Conservation (phyloP, 495 filamentous ascomycete species). For the Neurospora sp. region DNA sequence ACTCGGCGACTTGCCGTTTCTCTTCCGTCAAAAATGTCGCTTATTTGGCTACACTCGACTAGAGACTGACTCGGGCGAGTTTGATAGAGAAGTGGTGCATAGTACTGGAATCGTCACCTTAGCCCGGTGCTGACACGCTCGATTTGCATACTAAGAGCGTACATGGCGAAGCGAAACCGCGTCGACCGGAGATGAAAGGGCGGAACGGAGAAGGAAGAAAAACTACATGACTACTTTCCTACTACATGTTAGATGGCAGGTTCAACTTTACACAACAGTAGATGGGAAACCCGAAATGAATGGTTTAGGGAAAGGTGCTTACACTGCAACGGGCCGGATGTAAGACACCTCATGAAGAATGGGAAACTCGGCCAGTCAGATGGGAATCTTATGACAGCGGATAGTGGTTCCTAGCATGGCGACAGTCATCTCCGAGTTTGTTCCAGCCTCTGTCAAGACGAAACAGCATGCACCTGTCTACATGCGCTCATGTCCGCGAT, state of each 20-base stretch:
- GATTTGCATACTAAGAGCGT: background rate
- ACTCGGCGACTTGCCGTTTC: background rate
- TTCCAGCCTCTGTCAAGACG: background rate
- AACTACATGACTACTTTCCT: background rate
- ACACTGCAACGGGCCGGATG: background rate
- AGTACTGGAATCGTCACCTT: background rate
- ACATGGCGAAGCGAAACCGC: background rate
- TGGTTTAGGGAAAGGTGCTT: background rate
- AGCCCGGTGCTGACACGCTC: background rate
- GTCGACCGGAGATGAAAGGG: background rate
- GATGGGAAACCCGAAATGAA: background rate
- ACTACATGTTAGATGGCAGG: background rate
- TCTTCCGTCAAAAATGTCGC: background rate
- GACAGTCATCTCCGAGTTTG: background rate
- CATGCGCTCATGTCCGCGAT: background rate
- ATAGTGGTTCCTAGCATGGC: background rate
- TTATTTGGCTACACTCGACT: background rate
- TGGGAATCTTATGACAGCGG: background rate
- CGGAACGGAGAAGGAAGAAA: background rate
- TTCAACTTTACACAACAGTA: background rate
- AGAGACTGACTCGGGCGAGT: background rate
- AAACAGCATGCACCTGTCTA: background rate
- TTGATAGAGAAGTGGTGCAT: background rate
- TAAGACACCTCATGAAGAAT: background rate
- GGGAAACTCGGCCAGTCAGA: background rate